A percentile compares a stretch with the other conserved stretches of the same genome.
These are phyloP conservation scores for Scenedesmus sp. DNA, from an alignment of 163 green algal genomes.

Conservation along the genomic window DNA sequence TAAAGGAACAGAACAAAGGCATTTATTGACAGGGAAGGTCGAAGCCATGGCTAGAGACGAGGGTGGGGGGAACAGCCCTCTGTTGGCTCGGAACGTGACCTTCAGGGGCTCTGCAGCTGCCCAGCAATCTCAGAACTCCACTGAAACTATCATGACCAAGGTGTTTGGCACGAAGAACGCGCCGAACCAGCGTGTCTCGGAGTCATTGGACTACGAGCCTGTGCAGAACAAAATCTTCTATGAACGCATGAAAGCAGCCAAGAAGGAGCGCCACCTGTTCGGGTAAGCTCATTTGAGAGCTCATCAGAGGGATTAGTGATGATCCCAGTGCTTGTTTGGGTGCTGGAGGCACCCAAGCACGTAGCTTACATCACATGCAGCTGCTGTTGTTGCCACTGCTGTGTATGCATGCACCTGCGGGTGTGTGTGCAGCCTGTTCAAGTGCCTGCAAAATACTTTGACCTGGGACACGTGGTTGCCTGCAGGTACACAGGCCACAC, in stretches of 20 bases:
- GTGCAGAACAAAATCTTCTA: conserved; percentile 81
- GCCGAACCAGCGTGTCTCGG: conserved; percentile 59
- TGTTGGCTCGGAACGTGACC: conserved; percentile 11
- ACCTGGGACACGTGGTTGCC: background rate
- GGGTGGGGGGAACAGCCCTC: background rate
- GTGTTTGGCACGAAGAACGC: conserved; percentile 62
- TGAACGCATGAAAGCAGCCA: conserved; percentile 61
- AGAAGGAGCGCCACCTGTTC: conserved; percentile 73
- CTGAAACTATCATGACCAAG: conserved; percentile 55
- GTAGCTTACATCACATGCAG: conserved; percentile 9
- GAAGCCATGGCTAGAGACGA: background rate
- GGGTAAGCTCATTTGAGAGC: conserved; percentile 52
- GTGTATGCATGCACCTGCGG: background rate
- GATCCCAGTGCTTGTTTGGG: background rate
- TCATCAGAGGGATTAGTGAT: background rate
- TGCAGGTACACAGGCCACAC: conserved; percentile 86
- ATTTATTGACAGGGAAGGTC: too few species aligned
- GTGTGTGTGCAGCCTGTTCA: background rate
- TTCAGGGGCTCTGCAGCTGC: background rate
- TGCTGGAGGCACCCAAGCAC: background rate
- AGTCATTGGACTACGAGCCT: conserved; percentile 82
- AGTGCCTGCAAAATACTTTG: background rate
- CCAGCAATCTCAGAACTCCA: background rate
- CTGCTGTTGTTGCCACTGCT: conserved; percentile 14
- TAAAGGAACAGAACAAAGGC: background rate